A percentile compares a stretch with the other conserved stretches of the same genome.
These are phyloP conservation scores for Psidium guajava DNA, from an alignment of 345 rosid species.

Conservation along the genomic window DNA sequence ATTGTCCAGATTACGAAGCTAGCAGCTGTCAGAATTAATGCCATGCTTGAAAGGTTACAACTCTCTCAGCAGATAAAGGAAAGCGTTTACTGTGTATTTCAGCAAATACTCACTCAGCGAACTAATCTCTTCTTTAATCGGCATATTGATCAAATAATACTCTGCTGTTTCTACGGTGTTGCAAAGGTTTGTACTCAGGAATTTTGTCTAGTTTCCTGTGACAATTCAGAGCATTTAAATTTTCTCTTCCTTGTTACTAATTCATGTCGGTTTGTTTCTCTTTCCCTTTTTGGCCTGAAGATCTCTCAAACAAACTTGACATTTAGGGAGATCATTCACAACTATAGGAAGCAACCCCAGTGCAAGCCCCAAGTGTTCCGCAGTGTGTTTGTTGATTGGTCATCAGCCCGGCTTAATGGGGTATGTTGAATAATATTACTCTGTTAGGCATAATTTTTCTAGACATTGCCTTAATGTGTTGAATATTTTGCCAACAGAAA, in stretches of 20 bases:
- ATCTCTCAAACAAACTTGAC: slow-evolving; percentile 76
- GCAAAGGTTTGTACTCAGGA: slow-evolving; percentile 49
- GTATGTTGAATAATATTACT: slow-evolving; percentile 17
- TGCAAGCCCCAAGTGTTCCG: slow-evolving; percentile 89
- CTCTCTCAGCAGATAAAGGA: slow-evolving; percentile 65
- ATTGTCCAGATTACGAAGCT: slow-evolving; percentile 54
- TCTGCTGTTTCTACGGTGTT: slow-evolving; percentile 77
- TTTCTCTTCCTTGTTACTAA: slow-evolving; percentile 1
- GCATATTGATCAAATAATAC: slow-evolving; percentile 80
- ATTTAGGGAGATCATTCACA: slow-evolving; percentile 70
- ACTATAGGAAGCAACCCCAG: slow-evolving; percentile 93
- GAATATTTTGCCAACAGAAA: slow-evolving; percentile 42
- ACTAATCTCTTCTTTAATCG: slow-evolving; percentile 65
- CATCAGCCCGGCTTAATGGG: slow-evolving; percentile 50
- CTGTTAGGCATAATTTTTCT: not conserved
- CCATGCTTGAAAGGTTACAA: slow-evolving; percentile 81
- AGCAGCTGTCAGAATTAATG: slow-evolving; percentile 78
- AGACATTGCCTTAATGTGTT: slow-evolving; percentile 2
- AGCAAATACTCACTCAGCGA: slow-evolving; percentile 51
- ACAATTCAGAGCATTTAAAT: not conserved
- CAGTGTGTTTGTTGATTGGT: slow-evolving; percentile 67
- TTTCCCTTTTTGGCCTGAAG: slow-evolving; percentile 33
- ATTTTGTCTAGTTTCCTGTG: not conserved
- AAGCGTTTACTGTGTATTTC: slow-evolving; percentile 61
- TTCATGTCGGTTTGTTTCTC: not conserved